Evolutionary conservation across 176 grass and related monocot genomes (phyloP), one percentile per base, ranked within the genome.

Genomic region (Cenchrus fungigraminus): DNA sequence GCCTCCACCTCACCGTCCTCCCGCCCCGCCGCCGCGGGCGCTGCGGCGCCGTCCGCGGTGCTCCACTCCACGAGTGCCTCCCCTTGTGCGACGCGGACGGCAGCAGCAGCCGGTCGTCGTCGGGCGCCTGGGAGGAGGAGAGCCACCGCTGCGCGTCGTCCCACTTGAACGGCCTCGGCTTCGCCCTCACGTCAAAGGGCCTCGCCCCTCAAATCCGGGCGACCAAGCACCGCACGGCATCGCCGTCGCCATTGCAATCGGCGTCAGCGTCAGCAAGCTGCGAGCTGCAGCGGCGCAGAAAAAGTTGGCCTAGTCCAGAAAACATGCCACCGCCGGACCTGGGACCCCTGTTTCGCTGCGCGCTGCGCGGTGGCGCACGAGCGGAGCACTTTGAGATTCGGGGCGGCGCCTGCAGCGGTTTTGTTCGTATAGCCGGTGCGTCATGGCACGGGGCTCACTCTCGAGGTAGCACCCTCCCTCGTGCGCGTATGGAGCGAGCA

Each of bases 111-210:
- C 55, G 83, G 45, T 64, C 50, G 54, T 79, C 65, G 51, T 51
- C 61, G 11, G 85, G 80, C 11, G 92, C 49, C 3, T 89, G 87
- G 17, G 80, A 61, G 0, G 78, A 68, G 47, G 79, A 86, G 8
- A 95, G 91, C 95, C 92, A 95, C 70, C 94, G 91, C 87, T 95
- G 95, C 2, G 92, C 95, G 60, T 95, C 92, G 71, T 98, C 95
- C 95, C 92, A 98, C 82, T 98, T 98, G 50, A 92, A 95, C 53
- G 95, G 92, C 32, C 87, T 79, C 57, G 90, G 92, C 85, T 90
- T 95, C 62, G 83, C 47, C 72, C 84, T 91, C 3, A 88, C 49
- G 40, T 70, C 79, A 57, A 81, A 44, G 67, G 47, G 19, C 46
- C 22, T 28, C 79, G 68, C 19, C 66, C 40, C 40, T 8, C 45